Conservation (phyloP, 176 grass and related monocot genomes). For the Musa beccarii region DNA sequence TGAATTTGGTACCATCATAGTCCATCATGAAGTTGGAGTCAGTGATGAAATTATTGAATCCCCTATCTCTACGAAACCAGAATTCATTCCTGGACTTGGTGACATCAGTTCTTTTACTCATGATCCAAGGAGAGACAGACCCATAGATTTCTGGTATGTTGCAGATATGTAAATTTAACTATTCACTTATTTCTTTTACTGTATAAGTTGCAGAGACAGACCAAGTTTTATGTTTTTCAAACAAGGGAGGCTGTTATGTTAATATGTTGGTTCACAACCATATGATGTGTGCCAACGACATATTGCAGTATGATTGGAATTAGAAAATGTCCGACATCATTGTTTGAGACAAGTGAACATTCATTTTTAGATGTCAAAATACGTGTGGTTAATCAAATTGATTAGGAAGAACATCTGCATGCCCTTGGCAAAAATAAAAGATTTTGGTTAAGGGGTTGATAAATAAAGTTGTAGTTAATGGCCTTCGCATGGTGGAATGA, state of each 20-base stretch:
- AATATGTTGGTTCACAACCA: not conserved
- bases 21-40: conserved; percentile 55
- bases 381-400: no score
- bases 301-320: no score
- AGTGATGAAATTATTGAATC: conserved; percentile 46
- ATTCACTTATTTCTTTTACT: not conserved
- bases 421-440: no score
- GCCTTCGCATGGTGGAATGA: no score
- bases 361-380: no score
- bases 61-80: conserved; percentile 49
- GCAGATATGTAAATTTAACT: not conserved
- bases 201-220: not conserved
- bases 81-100: conserved; percentile 93
- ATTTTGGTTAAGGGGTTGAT: no score
- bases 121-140: conserved; percentile 61
- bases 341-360: no score
- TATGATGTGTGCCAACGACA: no score
- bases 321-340: no score
- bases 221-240: no score
- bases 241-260: not conserved
- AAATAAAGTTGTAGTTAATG: no score
- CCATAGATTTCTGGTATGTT: conserved; percentile 55
- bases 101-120: conserved; percentile 86
- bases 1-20: conserved; percentile 71
- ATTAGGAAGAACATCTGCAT: no score